These are phyloP conservation scores for Batkoa obscura DNA, from an alignment of 371 early-diverging fungal species.

Conservation along the genomic window DNA sequence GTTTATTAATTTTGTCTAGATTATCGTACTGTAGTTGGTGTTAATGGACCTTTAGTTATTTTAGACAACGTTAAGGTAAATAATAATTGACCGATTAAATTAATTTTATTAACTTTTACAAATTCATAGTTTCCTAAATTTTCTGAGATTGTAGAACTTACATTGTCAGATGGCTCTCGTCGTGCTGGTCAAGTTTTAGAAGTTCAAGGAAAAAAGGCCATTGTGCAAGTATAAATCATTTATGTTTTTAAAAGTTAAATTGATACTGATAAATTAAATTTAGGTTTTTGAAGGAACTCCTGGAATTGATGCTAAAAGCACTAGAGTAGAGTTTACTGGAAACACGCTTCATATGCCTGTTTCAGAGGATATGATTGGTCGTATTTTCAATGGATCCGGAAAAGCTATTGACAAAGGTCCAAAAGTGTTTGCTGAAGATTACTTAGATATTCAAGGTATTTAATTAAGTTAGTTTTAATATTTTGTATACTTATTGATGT, in stretches of 20 bases:
- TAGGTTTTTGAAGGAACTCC: constrained; percentile 99
- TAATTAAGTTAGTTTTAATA: background rate
- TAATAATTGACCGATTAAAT: constrained; percentile 5
- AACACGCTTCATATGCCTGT: constrained; percentile 96
- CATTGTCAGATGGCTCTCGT: constrained; percentile 90
- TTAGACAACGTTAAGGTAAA: constrained; percentile 93
- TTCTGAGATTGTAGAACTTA: constrained; percentile 96
- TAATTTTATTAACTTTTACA: background rate
- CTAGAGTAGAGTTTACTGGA: constrained; percentile 95
- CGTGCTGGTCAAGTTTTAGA: constrained; percentile 98
- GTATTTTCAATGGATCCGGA: constrained; percentile 99
- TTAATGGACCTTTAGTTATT: constrained; percentile 99
- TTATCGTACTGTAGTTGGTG: constrained; percentile 97
- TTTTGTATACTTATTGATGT: background rate
- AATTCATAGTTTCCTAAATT: constrained; percentile 75
- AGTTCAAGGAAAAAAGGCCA: constrained; percentile 94
- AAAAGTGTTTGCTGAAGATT: constrained; percentile 97
- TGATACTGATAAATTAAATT: background rate
- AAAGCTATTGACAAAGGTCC: constrained; percentile 99
- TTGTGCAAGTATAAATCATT: constrained; percentile 94
- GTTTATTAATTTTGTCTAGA: constrained; percentile 52
- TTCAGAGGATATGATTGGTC: constrained; percentile 98
- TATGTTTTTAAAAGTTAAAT: background rate
- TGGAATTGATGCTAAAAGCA: constrained; percentile 96
- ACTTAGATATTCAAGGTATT: constrained; percentile 90